These are phyloP conservation scores for Candida methanosorbosa DNA, from an alignment of 805 yeast species.

Conservation along the genomic window DNA sequence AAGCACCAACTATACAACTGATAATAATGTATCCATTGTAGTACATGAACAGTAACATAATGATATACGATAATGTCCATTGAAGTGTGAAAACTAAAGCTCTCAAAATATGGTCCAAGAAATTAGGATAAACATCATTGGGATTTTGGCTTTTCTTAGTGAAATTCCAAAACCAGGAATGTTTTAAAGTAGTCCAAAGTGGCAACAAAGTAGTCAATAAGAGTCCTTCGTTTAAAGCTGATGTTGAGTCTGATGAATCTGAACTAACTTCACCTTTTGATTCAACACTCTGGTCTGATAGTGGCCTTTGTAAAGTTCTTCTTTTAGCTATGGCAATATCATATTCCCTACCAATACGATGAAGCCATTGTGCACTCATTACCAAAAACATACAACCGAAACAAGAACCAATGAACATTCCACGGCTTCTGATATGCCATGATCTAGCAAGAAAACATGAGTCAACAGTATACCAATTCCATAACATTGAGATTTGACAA, in stretches of 20 bases:
- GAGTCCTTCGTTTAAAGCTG: background rate
- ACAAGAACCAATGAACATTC: conserved; percentile 68
- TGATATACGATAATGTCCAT: conserved; percentile 56
- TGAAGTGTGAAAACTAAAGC: conserved; percentile 43
- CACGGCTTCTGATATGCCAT: conserved; percentile 53
- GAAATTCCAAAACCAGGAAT: conserved; percentile 18
- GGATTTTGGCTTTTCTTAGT: conserved; percentile 3
- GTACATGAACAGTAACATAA: conserved; percentile 70
- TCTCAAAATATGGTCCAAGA: conserved; percentile 44
- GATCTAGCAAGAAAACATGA: conserved; percentile 53
- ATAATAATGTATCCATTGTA: conserved; percentile 63
- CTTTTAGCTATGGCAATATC: conserved; percentile 28
- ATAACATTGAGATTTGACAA: conserved; percentile 38
- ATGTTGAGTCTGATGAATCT: background rate
- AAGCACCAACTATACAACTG: conserved; percentile 53
- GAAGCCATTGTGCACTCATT: conserved; percentile 47
- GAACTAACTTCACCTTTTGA: background rate
- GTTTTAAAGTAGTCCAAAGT: conserved; percentile 15
- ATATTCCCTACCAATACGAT: conserved; percentile 45
- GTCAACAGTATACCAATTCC: conserved; percentile 69
- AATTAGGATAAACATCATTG: conserved; percentile 25
- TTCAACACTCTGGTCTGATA: background rate
- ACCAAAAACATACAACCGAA: conserved; percentile 58
- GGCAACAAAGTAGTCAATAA: conserved; percentile 11
- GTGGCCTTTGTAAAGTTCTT: background rate